phyloP scores from a whole-genome alignment of 2,329 filamentous ascomycete genomes.

The Scytalidium lignicola region DNA sequence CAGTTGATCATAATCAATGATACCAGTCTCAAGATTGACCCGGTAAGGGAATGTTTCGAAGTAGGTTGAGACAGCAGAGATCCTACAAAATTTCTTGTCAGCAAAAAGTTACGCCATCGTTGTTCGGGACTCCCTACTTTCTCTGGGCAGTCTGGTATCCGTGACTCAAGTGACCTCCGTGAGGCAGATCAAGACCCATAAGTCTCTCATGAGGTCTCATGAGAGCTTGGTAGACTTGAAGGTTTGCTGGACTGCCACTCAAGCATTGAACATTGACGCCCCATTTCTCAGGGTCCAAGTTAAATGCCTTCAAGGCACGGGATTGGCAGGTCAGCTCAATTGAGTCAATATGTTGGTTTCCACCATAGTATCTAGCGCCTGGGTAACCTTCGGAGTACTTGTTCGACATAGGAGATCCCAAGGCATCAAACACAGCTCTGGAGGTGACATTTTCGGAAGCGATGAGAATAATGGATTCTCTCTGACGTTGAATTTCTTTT shows the following conservation, averaged over 20 bases:
- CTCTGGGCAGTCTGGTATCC: conserved; percentile 94
- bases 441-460: conserved; percentile 99
- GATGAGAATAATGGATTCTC: conserved; percentile 97
- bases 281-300: conserved; percentile 83
- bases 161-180: conserved; percentile 93
- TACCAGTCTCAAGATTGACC: conserved; percentile 80
- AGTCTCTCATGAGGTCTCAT: conserved; percentile 93
- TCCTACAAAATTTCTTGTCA: conserved; percentile 43
- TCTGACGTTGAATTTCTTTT: conserved; percentile 92
- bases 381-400: conserved; percentile 99
- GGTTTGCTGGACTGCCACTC: conserved; percentile 89
- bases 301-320: conserved; percentile 87
- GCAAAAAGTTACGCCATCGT: conserved; percentile 1
- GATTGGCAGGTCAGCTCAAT: conserved; percentile 94
- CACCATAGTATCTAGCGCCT: conserved; percentile 96
- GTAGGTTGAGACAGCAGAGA: conserved; percentile 96
- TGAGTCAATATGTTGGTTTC: conserved; percentile 97
- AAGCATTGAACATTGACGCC: conserved; percentile 98
- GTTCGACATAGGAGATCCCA: conserved; percentile 94
- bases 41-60: conserved; percentile 99
- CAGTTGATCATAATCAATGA: conserved; percentile 95
- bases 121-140: conserved; percentile 55
- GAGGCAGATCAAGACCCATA: conserved; percentile 95
- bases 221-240: conserved; percentile 96
- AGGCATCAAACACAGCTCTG: conserved; percentile 93